Conservation (phyloP, 352 stramenopile genomes). For the Globisporangium viniferum region DNA sequence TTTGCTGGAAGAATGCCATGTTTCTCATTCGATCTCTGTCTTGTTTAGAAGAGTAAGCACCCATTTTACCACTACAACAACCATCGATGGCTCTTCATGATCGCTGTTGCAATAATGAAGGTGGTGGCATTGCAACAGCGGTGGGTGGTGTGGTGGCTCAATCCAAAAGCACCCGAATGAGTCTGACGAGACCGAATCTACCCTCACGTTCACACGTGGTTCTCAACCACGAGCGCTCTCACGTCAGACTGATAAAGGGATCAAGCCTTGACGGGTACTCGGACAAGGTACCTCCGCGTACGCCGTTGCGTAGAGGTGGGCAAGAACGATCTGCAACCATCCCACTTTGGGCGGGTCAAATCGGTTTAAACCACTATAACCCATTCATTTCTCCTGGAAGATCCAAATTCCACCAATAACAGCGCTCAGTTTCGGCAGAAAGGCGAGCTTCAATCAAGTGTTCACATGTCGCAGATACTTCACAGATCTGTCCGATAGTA, state of each 20-base stretch:
- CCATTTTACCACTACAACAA: neutral
- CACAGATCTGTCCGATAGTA: too few species aligned
- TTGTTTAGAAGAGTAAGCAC: neutral
- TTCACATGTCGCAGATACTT: neutral
- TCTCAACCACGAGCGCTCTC: neutral
- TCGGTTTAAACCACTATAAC: neutral
- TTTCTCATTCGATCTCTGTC: too few species aligned
- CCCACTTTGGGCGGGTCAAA: neutral
- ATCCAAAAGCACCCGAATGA: neutral
- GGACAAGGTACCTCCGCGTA: too few species aligned
- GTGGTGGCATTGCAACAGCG: too few species aligned
- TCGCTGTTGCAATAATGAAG: neutral
- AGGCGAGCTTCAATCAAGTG: neutral
- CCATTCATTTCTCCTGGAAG: neutral
- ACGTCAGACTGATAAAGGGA: too few species aligned
- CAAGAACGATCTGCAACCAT: neutral
- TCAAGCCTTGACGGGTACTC: too few species aligned
- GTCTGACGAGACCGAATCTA: neutral
- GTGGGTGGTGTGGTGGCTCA: neutral
- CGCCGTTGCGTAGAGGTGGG: neutral
- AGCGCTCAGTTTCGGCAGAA: neutral
- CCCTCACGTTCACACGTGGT: neutral
- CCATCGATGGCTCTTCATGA: neutral
- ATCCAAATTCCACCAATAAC: neutral
- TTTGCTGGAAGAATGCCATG: neutral